Conservation (phyloP, 2,329 filamentous ascomycete genomes). For the Aspergillus tanneri region DNA sequence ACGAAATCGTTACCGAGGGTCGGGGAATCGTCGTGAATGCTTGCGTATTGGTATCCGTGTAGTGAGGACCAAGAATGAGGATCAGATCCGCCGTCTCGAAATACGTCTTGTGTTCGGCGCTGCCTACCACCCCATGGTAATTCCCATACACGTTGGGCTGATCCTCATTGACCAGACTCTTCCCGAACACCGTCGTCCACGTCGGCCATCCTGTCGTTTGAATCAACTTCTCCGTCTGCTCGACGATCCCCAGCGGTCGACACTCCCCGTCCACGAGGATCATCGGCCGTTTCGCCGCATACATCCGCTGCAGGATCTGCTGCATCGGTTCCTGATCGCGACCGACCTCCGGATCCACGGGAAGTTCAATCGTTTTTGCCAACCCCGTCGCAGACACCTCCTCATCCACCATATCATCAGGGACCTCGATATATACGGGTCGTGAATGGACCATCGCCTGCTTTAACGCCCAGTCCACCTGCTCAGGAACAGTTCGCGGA, state of each 20-base stretch:
- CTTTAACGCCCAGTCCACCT: constrained; percentile 53
- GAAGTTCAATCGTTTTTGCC: background rate
- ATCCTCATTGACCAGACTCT: constrained; percentile 52
- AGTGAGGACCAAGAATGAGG: constrained; percentile 35
- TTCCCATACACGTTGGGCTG: constrained; percentile 51
- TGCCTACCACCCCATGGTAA: constrained; percentile 47
- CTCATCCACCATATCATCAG: constrained; percentile 52
- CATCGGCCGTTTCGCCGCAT: constrained; percentile 48
- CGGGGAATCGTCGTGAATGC: constrained; percentile 79
- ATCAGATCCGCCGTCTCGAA: constrained; percentile 43
- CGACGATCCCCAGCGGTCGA: constrained; percentile 43
- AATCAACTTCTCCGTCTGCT: constrained; percentile 46
- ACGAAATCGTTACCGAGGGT: constrained; percentile 74
- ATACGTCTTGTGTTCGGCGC: constrained; percentile 19
- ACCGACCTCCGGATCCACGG: background rate
- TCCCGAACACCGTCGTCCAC: constrained; percentile 50
- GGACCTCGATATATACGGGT: constrained; percentile 57
- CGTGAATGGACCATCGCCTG: constrained; percentile 54
- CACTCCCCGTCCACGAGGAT: constrained; percentile 56
- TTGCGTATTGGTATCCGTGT: constrained; percentile 52
- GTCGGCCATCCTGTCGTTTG: constrained; percentile 49
- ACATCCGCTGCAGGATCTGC: constrained; percentile 44
- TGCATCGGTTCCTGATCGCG: constrained; percentile 26
- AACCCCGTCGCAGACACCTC: constrained; percentile 16
- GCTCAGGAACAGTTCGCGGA: constrained; percentile 45